Conservation (phyloP, 108 stramenopile species). For the Fragilaria crotonensis region DNA sequence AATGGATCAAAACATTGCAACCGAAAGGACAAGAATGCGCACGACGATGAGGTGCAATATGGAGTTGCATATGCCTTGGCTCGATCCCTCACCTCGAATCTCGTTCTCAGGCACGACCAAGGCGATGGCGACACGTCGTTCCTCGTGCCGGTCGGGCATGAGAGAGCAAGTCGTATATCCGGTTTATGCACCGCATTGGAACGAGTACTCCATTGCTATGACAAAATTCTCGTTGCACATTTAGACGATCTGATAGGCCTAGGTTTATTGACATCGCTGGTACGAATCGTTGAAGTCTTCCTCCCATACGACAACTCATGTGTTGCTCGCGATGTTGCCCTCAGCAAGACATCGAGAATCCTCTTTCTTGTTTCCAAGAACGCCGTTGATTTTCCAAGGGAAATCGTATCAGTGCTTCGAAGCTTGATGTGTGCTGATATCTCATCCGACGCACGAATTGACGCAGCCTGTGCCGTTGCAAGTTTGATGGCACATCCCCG, state of each 20-base stretch:
- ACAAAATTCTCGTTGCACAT: neutral
- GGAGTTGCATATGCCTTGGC: neutral
- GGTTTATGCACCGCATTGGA: neutral
- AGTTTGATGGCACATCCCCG: too few relatives aligned
- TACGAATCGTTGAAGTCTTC: neutral
- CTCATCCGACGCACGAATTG: too few relatives aligned
- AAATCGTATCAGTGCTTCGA: too few relatives aligned
- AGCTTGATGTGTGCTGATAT: too few relatives aligned
- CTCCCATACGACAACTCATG: neutral
- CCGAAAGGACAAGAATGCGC: neutral
- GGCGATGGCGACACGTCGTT: neutral
- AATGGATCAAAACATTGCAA: neutral
- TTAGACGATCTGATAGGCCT: neutral
- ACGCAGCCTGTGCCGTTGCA: too few relatives aligned
- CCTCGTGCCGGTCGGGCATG: neutral
- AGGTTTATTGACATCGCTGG: neutral
- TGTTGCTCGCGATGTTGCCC: neutral
- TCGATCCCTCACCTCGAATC: neutral
- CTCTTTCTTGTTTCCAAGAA: neutral
- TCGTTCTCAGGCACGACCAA: neutral
- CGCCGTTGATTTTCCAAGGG: too few relatives aligned
- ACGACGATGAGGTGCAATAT: neutral
- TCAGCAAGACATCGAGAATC: neutral
- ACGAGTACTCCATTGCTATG: neutral
- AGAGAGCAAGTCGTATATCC: neutral